Evolutionary conservation across 73 alveolate species (phyloP).

Genomic region (Tetrahymena malaccensis): DNA sequence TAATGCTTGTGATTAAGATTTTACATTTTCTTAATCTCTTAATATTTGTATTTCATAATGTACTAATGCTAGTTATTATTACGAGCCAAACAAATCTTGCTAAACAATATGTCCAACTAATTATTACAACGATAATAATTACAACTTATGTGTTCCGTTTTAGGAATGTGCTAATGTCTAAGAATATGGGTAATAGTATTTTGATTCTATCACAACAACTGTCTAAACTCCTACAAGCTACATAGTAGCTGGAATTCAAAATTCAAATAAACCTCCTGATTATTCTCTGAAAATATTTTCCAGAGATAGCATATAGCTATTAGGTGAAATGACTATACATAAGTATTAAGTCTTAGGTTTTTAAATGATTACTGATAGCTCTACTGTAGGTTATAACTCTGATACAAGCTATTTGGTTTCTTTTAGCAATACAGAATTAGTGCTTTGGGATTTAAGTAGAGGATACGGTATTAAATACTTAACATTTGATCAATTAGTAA

Average conservation of each 20-base stretch:
- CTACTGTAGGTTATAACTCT: not conserved
- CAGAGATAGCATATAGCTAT: not conserved
- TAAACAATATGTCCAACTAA: not conserved
- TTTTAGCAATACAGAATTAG: not conserved
- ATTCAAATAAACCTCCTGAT: not conserved
- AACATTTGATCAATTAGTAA: not conserved
- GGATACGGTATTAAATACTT: not conserved
- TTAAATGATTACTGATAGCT: not conserved
- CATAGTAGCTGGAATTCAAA: not conserved
- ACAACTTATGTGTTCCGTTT: not conserved
- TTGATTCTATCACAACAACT: not conserved
- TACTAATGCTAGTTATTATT: not conserved
- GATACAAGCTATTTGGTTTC: not conserved
- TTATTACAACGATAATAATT: not conserved
- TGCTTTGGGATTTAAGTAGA: not conserved
- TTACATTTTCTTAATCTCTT: not conserved
- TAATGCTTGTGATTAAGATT: not conserved
- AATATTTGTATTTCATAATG: not conserved
- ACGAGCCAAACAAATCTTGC: not conserved
- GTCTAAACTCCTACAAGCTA: not conserved
- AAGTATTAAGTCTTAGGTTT: not conserved
- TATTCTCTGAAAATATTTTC: not conserved
- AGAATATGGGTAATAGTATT: not conserved
- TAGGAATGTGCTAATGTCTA: not conserved
- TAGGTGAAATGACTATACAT: not conserved